Percentiles rank a stretch among this genome's conserved stretches.
Conservation (phyloP, 257 asterid species). For the Craterostigma plantagineum region DNA sequence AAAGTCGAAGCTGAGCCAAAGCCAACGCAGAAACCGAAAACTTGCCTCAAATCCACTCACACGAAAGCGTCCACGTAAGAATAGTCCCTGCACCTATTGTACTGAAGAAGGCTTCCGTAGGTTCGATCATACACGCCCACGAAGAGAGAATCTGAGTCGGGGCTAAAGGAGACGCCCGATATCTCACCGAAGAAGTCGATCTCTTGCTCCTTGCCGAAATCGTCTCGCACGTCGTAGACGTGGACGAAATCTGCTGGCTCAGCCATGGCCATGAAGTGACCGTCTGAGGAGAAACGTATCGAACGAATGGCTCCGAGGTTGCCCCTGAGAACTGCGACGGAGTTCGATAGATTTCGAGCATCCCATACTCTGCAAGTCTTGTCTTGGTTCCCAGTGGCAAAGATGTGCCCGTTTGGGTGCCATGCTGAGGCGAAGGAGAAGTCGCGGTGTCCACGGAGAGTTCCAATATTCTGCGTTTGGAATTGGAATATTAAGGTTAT, state of each 20-base stretch:
- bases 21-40: too few relatives aligned
- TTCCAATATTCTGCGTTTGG: slow-evolving; percentile 20
- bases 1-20: too few relatives aligned
- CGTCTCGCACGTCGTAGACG: slow-evolving; percentile 37
- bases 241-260: slow-evolving; percentile 52
- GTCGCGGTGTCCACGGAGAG: slow-evolving; percentile 41
- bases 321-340: slow-evolving; percentile 42
- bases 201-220: slow-evolving; percentile 46
- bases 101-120: slow-evolving; percentile 54
- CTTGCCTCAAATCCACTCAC: too few relatives aligned
- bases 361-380: slow-evolving; percentile 65
- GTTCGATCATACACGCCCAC: slow-evolving; percentile 65
- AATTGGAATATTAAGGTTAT: slow-evolving; percentile 5
- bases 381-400: slow-evolving; percentile 69
- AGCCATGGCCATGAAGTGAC: slow-evolving; percentile 49
- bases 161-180: slow-evolving; percentile 54
- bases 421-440: slow-evolving; percentile 62
- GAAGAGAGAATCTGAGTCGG: slow-evolving; percentile 46
- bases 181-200: slow-evolving; percentile 58
- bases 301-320: slow-evolving; percentile 62
- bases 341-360: slow-evolving; percentile 35
- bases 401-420: slow-evolving; percentile 41
- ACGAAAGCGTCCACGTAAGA: slow-evolving; percentile 25
- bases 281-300: slow-evolving; percentile 52
- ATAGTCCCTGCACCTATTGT: slow-evolving; percentile 32